A percentile compares a stretch with the other conserved stretches of the same genome.
Evolutionary conservation across 352 stramenopile genomes (phyloP).

Genomic region (Pythium myriotylum): DNA sequence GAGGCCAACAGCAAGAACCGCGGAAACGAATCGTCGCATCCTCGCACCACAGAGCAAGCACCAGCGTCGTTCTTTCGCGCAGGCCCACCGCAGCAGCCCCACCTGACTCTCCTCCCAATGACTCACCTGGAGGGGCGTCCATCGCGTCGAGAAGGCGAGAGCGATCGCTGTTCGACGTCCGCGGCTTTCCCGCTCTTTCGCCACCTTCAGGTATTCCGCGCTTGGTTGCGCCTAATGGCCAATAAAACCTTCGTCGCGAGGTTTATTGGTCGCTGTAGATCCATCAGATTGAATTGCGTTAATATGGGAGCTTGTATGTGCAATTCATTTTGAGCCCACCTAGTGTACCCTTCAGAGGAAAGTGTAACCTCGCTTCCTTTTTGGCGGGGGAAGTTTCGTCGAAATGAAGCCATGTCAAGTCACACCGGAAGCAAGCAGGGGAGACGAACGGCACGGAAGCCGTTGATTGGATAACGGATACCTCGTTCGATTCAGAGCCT

Average conservation of each 20-base stretch:
- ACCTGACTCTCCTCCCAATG: background rate
- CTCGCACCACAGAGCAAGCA: background rate
- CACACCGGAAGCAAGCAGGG: background rate
- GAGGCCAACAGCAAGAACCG: background rate
- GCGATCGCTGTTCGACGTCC: slow-evolving; percentile 3
- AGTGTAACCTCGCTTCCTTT: no score
- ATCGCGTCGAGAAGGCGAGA: slow-evolving; percentile 4
- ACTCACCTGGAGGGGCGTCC: slow-evolving; percentile 25
- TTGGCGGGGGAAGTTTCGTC: background rate
- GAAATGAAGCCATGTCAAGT: slow-evolving; percentile 5
- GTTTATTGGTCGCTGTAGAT: background rate
- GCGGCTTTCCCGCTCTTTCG: slow-evolving; percentile 18
- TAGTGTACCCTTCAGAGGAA: no score
- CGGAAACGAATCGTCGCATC: background rate
- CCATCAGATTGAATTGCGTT: slow-evolving; percentile 33
- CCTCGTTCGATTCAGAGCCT: no score
- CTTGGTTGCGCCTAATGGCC: slow-evolving; percentile 13
- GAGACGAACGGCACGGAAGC: background rate
- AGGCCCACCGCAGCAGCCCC: background rate
- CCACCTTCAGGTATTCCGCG: slow-evolving; percentile 23
- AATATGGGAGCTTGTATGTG: slow-evolving; percentile 44
- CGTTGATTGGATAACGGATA: no score
- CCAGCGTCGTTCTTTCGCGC: slow-evolving; percentile 6
- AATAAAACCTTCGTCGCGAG: slow-evolving; percentile 30
- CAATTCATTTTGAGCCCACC: slow-evolving; percentile 50